Conservation (phyloP, 495 filamentous ascomycete genomes). For the Lineolata rhizophorae region DNA sequence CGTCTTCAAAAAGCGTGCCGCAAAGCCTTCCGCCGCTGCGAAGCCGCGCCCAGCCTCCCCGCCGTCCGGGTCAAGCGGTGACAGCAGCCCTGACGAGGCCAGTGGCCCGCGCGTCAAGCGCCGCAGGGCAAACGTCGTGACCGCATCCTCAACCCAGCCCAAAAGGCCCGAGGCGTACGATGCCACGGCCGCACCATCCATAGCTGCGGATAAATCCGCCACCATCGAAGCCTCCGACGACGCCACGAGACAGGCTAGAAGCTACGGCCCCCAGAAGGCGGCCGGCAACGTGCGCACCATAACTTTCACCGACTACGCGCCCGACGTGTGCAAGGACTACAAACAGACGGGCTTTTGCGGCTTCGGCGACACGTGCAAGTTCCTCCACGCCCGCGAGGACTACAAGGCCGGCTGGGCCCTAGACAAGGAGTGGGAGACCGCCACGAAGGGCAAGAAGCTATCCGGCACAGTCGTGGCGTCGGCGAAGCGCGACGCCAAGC, state of each 20-base stretch:
- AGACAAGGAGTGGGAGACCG: constrained; percentile 79
- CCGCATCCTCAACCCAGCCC: constrained; percentile 25
- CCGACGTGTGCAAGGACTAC: constrained; percentile 92
- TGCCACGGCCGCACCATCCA: constrained; percentile 26
- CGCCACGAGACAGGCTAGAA: constrained; percentile 82
- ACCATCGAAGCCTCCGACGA: constrained; percentile 50
- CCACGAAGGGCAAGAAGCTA: constrained; percentile 50
- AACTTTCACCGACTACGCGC: constrained; percentile 76
- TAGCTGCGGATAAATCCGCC: constrained; percentile 32
- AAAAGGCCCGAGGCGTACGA: constrained; percentile 15
- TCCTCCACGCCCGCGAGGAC: constrained; percentile 66
- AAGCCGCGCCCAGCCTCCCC: constrained; percentile 62
- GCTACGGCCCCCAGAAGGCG: constrained; percentile 83
- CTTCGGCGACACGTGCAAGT: constrained; percentile 71
- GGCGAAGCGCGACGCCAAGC: constrained; percentile 21
- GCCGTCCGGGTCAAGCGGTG: constrained; percentile 27
- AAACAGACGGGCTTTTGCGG: constrained; percentile 76
- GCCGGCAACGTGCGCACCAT: constrained; percentile 79
- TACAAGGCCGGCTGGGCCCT: constrained; percentile 91
- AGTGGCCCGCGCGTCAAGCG: constrained; percentile 55
- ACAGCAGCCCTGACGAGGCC: constrained; percentile 57
- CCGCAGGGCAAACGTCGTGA: constrained; percentile 30
- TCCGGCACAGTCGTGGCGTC: constrained; percentile 40
- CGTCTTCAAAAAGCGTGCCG: constrained; percentile 71
- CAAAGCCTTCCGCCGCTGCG: constrained; percentile 64